These are phyloP conservation scores for Tephrocybe sp. DNA, from an alignment of 768 basidiomycete genomes.

Conservation along the genomic window DNA sequence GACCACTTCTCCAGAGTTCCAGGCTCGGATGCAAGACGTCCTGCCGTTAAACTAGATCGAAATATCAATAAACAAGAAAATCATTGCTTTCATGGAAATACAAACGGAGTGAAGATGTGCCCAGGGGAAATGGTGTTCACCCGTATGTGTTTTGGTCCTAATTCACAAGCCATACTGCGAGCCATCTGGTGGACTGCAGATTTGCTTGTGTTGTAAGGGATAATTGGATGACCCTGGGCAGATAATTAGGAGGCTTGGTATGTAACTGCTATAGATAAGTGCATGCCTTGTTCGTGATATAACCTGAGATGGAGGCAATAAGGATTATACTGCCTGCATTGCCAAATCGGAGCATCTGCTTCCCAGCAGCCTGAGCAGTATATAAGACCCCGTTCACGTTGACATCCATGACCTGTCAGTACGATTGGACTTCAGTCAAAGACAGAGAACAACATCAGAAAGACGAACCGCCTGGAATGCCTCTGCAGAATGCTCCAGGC, in stretches of 20 bases:
- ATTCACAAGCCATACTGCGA: constrained; percentile 60
- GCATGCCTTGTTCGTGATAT: constrained; percentile 27
- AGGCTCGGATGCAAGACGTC: constrained; percentile 45
- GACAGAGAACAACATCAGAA: background rate
- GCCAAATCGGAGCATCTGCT: constrained; percentile 56
- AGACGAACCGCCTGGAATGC: constrained; percentile 59
- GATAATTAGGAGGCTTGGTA: background rate
- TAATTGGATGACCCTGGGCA: constrained; percentile 49
- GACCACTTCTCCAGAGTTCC: constrained; percentile 47
- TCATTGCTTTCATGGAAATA: background rate
- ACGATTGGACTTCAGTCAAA: background rate
- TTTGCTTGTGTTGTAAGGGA: constrained; percentile 58
- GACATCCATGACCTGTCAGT: constrained; percentile 56
- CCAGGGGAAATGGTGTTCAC: constrained; percentile 59
- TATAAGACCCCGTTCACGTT: constrained; percentile 65
- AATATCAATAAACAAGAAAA: background rate
- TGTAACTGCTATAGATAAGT: background rate
- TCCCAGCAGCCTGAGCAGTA: constrained; percentile 63
- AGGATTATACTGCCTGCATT: constrained; percentile 59
- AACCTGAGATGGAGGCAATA: constrained; percentile 65
- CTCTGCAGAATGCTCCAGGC: constrained; percentile 61
- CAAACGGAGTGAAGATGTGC: constrained; percentile 48
- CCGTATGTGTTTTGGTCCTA: constrained; percentile 46
- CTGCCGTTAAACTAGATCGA: constrained; percentile 47
- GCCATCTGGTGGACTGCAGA: constrained; percentile 58